phyloP scores from a whole-genome alignment of 352 stramenopile species.

The Globisporangium megalacanthum region DNA sequence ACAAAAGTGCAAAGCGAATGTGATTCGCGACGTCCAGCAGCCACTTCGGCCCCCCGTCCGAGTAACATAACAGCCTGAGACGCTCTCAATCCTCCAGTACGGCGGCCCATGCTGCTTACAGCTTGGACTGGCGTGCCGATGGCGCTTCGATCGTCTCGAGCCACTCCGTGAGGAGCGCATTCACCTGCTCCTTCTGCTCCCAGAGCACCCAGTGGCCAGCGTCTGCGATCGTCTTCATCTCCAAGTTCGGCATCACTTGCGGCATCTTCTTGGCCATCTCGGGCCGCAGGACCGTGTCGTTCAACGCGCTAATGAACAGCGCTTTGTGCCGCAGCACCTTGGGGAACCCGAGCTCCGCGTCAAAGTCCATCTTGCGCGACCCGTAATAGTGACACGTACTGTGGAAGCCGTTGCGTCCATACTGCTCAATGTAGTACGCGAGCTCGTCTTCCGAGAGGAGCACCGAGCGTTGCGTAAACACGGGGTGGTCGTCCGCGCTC shows the following conservation, averaged over 20 bases:
- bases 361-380: constrained; percentile 55
- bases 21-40: no score
- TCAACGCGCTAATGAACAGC: constrained; percentile 55
- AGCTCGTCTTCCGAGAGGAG: constrained; percentile 51
- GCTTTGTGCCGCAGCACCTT: constrained; percentile 34
- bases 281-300: constrained; percentile 51
- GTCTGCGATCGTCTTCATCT: constrained; percentile 3
- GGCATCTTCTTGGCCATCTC: constrained; percentile 49
- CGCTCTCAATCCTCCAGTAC: no score
- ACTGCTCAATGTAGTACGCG: constrained; percentile 57
- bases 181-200: constrained; percentile 8
- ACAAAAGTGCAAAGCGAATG: no score
- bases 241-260: constrained; percentile 6
- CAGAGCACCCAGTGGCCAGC: constrained; percentile 12
- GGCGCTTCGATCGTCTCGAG: constrained; percentile 1
- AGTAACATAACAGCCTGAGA: no score
- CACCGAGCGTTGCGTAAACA: constrained; percentile 29
- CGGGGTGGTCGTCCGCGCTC: constrained; percentile 14
- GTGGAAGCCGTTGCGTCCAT: constrained; percentile 46
- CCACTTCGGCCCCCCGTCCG: no score
- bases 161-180: constrained; percentile 2
- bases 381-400: constrained; percentile 54
- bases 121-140: not conserved
- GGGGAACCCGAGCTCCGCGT: constrained; percentile 28
- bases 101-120: not conserved